phyloP scores from a whole-genome alignment of 2,329 filamentous ascomycete genomes.

The Chalaropsis ovoidea region DNA sequence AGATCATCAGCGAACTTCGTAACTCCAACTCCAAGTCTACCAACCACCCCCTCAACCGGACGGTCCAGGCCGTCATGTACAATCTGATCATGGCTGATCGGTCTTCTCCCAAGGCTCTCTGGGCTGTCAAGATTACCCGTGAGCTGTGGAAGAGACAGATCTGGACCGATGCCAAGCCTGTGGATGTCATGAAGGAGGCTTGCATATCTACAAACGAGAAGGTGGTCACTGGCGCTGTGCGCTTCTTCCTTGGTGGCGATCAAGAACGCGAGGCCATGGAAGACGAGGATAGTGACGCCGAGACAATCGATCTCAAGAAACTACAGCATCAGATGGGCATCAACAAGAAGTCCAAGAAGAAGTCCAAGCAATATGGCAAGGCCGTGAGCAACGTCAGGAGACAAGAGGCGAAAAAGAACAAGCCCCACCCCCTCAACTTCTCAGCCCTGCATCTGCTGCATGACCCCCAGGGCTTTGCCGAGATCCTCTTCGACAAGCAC shows the following conservation, averaged over 20 bases:
- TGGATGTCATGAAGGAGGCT: constrained; percentile 97
- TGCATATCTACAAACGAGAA: constrained; percentile 85
- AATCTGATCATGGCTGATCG: constrained; percentile 83
- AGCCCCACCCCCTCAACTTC: constrained; percentile 85
- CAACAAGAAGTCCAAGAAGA: constrained; percentile 95
- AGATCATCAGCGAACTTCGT: constrained; percentile 83
- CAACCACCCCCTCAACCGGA: constrained; percentile 88
- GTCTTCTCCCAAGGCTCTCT: constrained; percentile 74
- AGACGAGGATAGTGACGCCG: constrained; percentile 78
- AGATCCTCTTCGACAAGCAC: constrained; percentile 81
- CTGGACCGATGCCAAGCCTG: constrained; percentile 87
- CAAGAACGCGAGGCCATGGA: constrained; percentile 89
- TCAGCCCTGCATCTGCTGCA: constrained; percentile 88
- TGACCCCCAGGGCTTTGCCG: constrained; percentile 88
- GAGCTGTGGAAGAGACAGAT: constrained; percentile 95
- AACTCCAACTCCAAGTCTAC: constrained; percentile 76
- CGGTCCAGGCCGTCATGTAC: constrained; percentile 85
- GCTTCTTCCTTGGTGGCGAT: constrained; percentile 93
- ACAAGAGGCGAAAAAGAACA: constrained; percentile 76
- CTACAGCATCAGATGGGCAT: constrained; percentile 77
- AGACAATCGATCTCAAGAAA: constrained; percentile 65
- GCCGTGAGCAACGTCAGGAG: constrained; percentile 74
- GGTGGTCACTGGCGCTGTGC: constrained; percentile 73
- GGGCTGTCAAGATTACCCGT: constrained; percentile 90
- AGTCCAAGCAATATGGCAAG: constrained; percentile 64